Evolutionary conservation across 306 rosid species (phyloP).

Genomic region (Vigna reflexopilosa): DNA sequence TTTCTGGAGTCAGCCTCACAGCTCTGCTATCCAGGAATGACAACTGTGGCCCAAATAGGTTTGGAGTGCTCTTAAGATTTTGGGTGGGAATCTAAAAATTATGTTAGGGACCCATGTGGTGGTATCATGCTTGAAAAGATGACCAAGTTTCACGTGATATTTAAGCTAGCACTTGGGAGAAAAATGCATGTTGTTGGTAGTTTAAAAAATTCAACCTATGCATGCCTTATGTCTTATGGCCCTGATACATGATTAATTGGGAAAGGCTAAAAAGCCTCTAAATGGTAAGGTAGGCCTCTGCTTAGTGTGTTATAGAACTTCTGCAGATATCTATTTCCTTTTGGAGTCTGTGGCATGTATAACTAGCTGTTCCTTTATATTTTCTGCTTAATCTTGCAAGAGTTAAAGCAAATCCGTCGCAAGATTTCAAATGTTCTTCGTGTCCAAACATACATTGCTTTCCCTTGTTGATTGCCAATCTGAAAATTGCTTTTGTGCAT

Average conservation of each 20-base stretch:
- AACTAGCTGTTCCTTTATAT: neutral
- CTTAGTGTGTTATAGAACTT: neutral
- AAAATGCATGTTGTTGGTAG: neutral
- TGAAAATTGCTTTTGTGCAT: conserved; percentile 1
- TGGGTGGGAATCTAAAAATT: neutral
- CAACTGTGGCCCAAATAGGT: no score
- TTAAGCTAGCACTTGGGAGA: neutral
- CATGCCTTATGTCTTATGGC: conserved; percentile 1
- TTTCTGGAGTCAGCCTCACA: no score
- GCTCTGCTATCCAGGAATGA: no score
- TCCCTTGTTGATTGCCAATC: neutral
- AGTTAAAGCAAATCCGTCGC: neutral
- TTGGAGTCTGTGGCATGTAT: neutral
- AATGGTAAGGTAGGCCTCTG: neutral
- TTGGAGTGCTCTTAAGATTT: no score
- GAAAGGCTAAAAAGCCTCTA: no score
- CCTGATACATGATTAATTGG: neutral
- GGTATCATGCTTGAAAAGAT: conserved; percentile 23
- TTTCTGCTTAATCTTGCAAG: conserved; percentile 7
- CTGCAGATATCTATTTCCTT: conserved; percentile 3
- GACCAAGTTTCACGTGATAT: neutral
- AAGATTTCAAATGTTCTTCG: neutral
- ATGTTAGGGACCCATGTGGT: neutral
- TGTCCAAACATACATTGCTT: conserved; percentile 10
- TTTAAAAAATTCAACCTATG: neutral